A percentile compares a stretch with the other conserved stretches of the same genome.
These are phyloP conservation scores for Zymoseptoria crescenta DNA, from an alignment of 2,329 filamentous ascomycete species.

Conservation along the genomic window DNA sequence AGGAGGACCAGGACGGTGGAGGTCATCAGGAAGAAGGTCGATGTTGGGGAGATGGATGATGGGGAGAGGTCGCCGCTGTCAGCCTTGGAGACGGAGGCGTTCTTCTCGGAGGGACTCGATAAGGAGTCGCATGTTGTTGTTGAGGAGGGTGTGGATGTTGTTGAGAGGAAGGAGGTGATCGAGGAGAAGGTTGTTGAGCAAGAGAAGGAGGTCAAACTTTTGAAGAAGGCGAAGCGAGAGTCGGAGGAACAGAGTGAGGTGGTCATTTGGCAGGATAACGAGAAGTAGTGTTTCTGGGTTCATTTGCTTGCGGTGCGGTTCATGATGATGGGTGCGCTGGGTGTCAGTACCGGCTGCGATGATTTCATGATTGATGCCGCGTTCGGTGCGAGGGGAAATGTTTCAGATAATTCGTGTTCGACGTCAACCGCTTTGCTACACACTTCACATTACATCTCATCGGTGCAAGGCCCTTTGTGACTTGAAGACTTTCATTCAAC, in stretches of 20 bases:
- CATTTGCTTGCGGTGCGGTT: background rate
- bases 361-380: background rate
- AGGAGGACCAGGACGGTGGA: conserved; percentile 20
- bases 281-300: background rate
- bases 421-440: background rate
- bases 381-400: background rate
- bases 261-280: conserved; percentile 23
- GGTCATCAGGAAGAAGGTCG: conserved; percentile 24
- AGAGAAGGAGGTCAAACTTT: conserved; percentile 9
- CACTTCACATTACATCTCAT: background rate
- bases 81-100: conserved; percentile 30
- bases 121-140: conserved; percentile 27
- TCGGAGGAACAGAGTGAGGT: conserved; percentile 17
- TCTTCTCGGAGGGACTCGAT: conserved; percentile 28
- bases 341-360: conserved; percentile 1
- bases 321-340: background rate
- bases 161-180: conserved; percentile 1
- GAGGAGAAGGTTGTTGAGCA: conserved; percentile 4
- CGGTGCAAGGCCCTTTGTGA: no score
- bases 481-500: background rate
- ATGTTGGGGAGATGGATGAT: conserved; percentile 28
- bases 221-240: background rate
- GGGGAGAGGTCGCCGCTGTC: conserved; percentile 28
- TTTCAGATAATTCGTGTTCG: background rate
- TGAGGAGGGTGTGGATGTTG: background rate